Evolutionary conservation across 2,329 filamentous ascomycete genomes (phyloP).

Genomic region (Cercospora janseana): DNA sequence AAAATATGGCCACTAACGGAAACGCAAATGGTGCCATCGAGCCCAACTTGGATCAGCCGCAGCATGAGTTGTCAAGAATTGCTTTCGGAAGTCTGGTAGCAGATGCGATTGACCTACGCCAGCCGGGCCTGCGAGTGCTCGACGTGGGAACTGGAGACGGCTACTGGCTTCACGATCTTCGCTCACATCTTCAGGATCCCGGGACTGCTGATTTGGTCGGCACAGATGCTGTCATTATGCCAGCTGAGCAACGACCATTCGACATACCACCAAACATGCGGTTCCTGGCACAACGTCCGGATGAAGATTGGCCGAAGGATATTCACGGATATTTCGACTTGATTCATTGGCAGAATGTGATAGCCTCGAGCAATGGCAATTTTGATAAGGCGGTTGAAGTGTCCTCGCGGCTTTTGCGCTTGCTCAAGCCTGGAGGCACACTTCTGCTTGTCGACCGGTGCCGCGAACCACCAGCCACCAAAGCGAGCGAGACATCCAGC

Average conservation of each 20-base stretch:
- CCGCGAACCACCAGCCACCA: background rate
- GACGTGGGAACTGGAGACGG: slow-evolving; percentile 13
- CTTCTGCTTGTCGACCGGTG: slow-evolving; percentile 10
- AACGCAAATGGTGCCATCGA: background rate
- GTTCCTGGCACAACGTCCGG: slow-evolving; percentile 10
- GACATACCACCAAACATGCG: slow-evolving; percentile 16
- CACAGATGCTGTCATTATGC: slow-evolving; percentile 5
- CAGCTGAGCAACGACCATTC: slow-evolving; percentile 13
- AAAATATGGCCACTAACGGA: background rate
- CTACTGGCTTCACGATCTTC: slow-evolving; percentile 16
- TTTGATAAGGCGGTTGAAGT: slow-evolving; percentile 15
- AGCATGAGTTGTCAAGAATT: slow-evolving; percentile 10
- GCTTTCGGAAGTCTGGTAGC: slow-evolving; percentile 7
- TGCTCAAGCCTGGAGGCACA: slow-evolving; percentile 11
- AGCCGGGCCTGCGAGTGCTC: slow-evolving; percentile 6
- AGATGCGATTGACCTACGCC: slow-evolving; percentile 3
- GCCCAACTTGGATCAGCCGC: background rate
- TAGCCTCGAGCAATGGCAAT: background rate
- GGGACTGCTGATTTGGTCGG: slow-evolving; percentile 14
- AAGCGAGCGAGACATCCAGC: background rate
- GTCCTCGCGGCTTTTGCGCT: slow-evolving; percentile 3
- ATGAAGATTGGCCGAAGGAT: slow-evolving; percentile 13
- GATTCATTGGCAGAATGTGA: slow-evolving; percentile 3
- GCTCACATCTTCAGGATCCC: slow-evolving; percentile 7
- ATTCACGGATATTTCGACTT: slow-evolving; percentile 17